phyloP scores from a whole-genome alignment of 306 rosid species.

The Quercus suber region DNA sequence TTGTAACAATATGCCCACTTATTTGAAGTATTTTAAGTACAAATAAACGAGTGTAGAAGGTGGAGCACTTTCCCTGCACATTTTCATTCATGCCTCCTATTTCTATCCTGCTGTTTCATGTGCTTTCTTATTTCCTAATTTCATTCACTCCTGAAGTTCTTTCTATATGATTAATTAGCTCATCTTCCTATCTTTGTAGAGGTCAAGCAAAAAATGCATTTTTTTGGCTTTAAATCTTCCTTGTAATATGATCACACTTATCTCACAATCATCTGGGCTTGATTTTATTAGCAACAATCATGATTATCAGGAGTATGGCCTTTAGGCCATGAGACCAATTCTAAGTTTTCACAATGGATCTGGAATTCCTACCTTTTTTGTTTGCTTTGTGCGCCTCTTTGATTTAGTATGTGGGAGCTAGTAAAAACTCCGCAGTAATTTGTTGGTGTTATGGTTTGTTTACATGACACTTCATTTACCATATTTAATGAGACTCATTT shows the following conservation, averaged over 20 bases:
- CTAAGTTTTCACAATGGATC: background rate
- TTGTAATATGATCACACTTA: slow-evolving; percentile 16
- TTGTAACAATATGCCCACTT: background rate
- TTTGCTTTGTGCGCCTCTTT: background rate
- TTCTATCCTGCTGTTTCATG: background rate
- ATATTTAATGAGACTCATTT: slow-evolving; percentile 13
- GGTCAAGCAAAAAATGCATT: background rate
- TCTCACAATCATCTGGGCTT: slow-evolving; percentile 3
- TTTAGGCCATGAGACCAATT: background rate
- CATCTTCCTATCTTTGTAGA: background rate
- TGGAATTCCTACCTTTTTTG: background rate
- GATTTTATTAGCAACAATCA: background rate
- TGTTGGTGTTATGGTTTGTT: background rate
- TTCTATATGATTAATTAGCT: background rate
- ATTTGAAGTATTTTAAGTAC: background rate
- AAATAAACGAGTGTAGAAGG: background rate
- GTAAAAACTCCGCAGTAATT: background rate
- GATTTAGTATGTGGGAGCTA: background rate
- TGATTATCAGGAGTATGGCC: background rate
- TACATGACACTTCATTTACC: background rate
- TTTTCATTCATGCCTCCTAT: background rate
- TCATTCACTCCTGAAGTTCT: background rate
- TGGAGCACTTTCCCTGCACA: background rate
- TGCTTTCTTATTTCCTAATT: background rate
- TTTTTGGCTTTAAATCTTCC: background rate